phyloP scores from a whole-genome alignment of 1,284 basidiomycete genomes.

The Boletellus deceptivus region DNA sequence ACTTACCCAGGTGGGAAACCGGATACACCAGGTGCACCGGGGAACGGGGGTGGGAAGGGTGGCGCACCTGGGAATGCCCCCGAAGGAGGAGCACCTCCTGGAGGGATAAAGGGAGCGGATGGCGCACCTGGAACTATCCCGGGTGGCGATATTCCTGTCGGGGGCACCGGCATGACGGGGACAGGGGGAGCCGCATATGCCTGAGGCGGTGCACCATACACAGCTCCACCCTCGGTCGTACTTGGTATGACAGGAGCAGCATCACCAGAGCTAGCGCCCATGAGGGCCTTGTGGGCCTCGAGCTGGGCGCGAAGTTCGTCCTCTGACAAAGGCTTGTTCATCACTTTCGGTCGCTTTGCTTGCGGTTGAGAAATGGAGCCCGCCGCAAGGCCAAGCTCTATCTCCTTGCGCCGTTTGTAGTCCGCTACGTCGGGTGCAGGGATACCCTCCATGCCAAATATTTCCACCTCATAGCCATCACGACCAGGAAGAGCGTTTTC shows the following conservation, averaged over 20 bases:
- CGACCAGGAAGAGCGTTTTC: conserved; percentile 96
- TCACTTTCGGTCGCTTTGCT: conserved; percentile 79
- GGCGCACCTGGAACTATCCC: conserved; percentile 38
- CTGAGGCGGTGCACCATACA: conserved; percentile 68
- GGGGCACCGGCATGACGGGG: conserved; percentile 40
- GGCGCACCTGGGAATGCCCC: conserved; percentile 35
- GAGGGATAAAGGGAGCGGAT: conserved; percentile 33
- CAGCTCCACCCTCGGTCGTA: conserved; percentile 44
- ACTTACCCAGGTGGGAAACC: conserved; percentile 51
- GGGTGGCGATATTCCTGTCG: conserved; percentile 43
- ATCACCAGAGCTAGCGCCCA: conserved; percentile 60
- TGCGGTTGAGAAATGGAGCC: conserved; percentile 77
- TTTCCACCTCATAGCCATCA: conserved; percentile 98
- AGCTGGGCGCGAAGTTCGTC: conserved; percentile 85
- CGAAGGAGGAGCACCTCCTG: conserved; percentile 33
- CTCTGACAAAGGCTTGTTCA: conserved; percentile 78
- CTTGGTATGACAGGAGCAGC: conserved; percentile 34
- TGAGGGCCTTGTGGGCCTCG: conserved; percentile 87
- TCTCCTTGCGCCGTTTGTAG: conserved; percentile 92
- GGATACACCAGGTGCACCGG: conserved; percentile 40
- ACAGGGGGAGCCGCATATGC: conserved; percentile 60
- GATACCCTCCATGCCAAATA: conserved; percentile 99
- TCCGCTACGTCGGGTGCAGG: conserved; percentile 92
- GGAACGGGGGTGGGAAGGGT: conserved; percentile 37
- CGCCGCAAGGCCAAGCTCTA: conserved; percentile 82